A percentile compares a stretch with the other conserved stretches of the same genome.
These are phyloP conservation scores for Fusarium paranaense DNA, from an alignment of 2,329 filamentous ascomycete species.

Conservation along the genomic window DNA sequence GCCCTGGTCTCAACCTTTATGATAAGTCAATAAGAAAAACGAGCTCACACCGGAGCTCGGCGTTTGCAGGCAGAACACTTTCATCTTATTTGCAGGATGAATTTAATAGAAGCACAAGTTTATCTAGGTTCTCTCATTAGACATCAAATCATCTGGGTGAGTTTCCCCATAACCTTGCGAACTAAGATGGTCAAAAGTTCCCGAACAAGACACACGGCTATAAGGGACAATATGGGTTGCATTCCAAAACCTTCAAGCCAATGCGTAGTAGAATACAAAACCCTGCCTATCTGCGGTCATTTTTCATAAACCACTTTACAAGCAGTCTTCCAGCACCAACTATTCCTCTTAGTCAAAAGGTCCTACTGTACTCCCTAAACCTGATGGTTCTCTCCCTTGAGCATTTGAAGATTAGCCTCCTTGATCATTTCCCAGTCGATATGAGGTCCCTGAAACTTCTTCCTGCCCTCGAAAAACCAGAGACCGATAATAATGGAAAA, in stretches of 20 bases:
- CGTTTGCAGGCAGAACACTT: neutral
- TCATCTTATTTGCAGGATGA: neutral
- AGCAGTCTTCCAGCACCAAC: neutral
- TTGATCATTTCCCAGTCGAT: slow-evolving; percentile 27
- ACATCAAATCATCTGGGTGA: neutral
- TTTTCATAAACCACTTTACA: neutral
- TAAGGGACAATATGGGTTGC: neutral
- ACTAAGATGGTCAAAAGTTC: neutral
- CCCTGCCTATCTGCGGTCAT: neutral
- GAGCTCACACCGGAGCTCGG: neutral
- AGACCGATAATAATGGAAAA: slow-evolving; percentile 10
- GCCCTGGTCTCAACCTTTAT: neutral
- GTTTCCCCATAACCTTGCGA: neutral
- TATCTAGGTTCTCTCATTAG: neutral
- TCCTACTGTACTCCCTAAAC: neutral
- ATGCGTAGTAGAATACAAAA: neutral
- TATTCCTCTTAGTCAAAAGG: neutral
- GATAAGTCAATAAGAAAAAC: neutral
- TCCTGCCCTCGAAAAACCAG: slow-evolving; percentile 10
- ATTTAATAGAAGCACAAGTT: neutral
- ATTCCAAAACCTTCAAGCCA: neutral
- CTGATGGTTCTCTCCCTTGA: neutral
- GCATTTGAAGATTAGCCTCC: slow-evolving; percentile 16
- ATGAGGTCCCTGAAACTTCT: slow-evolving; percentile 20
- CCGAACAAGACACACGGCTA: too few species aligned